phyloP scores from a whole-genome alignment of 2,329 filamentous ascomycete species.

The Didymella sp. region DNA sequence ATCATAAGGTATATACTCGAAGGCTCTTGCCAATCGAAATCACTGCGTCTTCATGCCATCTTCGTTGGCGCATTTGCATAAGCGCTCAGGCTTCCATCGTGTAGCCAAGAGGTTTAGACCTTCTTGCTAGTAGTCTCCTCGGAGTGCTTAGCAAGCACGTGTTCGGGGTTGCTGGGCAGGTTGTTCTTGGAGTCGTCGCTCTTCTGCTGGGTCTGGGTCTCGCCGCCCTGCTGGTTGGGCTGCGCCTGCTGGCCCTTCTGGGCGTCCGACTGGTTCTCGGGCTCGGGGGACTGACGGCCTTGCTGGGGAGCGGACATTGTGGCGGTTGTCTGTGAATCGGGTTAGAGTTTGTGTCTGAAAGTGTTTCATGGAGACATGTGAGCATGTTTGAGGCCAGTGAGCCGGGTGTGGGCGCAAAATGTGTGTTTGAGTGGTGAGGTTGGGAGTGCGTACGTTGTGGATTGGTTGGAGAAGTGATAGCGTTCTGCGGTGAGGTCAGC shows the following conservation, averaged over 20 bases:
- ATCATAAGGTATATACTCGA: conserved; percentile 3
- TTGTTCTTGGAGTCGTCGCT: conserved; percentile 51
- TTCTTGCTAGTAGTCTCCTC: conserved; percentile 67
- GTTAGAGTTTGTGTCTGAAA: too few species aligned
- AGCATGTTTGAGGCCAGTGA: too few species aligned
- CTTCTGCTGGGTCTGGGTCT: conserved; percentile 51
- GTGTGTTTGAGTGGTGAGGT: neutral
- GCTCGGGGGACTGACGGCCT: conserved; percentile 80
- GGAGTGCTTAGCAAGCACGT: conserved; percentile 66
- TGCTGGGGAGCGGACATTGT: conserved; percentile 70
- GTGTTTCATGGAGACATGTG: too few species aligned
- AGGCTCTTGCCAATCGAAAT: conserved; percentile 3
- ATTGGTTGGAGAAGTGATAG: neutral
- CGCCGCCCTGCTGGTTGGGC: conserved; percentile 61
- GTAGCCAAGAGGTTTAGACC: neutral
- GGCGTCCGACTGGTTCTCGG: conserved; percentile 69
- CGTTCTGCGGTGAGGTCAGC: conserved; percentile 2
- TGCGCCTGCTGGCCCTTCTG: conserved; percentile 68
- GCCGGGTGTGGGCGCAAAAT: too few species aligned
- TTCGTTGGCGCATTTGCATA: too few species aligned
- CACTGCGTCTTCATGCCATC: neutral
- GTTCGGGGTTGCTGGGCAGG: conserved; percentile 69
- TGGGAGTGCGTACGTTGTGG: conserved; percentile 4
- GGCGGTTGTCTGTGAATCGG: conserved; percentile 18
- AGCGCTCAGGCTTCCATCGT: neutral